Evolutionary conservation across 2,329 filamentous ascomycete species (phyloP), one percentile per base, ranked within the genome.

Genomic region (Aspergillus aculeatus): DNA sequence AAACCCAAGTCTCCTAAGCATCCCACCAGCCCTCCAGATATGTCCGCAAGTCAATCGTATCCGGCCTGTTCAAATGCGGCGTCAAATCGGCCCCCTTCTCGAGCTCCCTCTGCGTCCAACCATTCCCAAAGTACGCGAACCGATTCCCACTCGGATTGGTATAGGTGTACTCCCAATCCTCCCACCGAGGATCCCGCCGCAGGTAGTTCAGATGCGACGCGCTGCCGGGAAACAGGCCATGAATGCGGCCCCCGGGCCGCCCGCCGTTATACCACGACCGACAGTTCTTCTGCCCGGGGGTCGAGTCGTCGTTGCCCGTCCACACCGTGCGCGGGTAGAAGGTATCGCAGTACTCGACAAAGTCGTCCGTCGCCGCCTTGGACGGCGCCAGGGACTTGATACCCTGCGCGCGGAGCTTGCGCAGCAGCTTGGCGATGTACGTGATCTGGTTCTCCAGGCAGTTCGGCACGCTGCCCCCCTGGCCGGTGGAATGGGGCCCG

Each of bases 241-340:
- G 86, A 24, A 91, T 86, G 4, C 87, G 77, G 0, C 80, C 83
- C 0, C 87, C 88, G 0, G 87, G 83, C 5, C 76, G 75, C 0
- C 85, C 86, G 12, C 88, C 86, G 61, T 91, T 91, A 60, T 89
- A 89, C 89, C 89, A 91, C 0, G 85, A 88, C 47, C 83, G 86
- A 70, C 89, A 91, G 58, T 84, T 83, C 55, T 88, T 85, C 35
- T 65, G 60, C 2, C 62, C 64, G 5, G 0, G 81, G 80, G 58
- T 88, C 73, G 41, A 61, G 54, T 71, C 68, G 26, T 71, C 68
- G 57, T 71, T 71, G 1, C 62, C 73, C 0, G 71, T 71, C 71
- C 72, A 77, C 2, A 83, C 82, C 2, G 81, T 84, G 14, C 77
- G 78, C 0, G 80, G 79, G 64, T 81, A 82, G 68, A 82, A 83